Conservation (phyloP, 805 yeast genomes). For the Candida andamanensis region DNA sequence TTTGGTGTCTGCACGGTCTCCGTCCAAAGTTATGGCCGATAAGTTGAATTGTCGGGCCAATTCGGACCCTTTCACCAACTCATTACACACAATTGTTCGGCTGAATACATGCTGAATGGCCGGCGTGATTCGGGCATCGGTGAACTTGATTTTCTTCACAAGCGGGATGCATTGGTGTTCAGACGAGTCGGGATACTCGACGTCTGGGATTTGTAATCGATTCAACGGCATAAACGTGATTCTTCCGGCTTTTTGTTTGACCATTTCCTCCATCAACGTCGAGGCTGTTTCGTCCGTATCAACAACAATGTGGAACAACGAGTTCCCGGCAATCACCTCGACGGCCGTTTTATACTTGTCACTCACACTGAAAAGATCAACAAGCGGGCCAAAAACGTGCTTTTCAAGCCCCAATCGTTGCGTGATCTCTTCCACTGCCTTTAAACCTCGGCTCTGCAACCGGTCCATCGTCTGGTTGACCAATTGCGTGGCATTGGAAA, state of each 20-base stretch:
- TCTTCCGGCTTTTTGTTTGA: conserved; percentile 68
- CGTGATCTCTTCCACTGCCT: conserved; percentile 61
- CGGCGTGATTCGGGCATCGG: conserved; percentile 44
- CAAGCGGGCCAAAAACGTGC: conserved; percentile 74
- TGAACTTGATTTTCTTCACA: conserved; percentile 65
- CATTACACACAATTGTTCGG: conserved; percentile 68
- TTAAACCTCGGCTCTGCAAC: conserved; percentile 61
- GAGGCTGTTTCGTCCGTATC: conserved; percentile 84
- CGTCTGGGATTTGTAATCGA: conserved; percentile 38
- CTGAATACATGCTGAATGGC: conserved; percentile 83
- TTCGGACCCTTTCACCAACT: conserved; percentile 62
- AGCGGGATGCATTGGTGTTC: conserved; percentile 69
- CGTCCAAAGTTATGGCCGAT: conserved; percentile 83
- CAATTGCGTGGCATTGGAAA: conserved; percentile 51
- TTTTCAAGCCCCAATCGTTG: conserved; percentile 50
- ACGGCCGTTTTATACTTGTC: conserved; percentile 81
- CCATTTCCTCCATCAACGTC: conserved; percentile 68
- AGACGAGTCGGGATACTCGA: conserved; percentile 53
- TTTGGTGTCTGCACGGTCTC: conserved; percentile 78
- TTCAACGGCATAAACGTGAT: conserved; percentile 90
- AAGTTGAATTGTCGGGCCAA: conserved; percentile 56
- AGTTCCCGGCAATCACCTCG: conserved; percentile 84
- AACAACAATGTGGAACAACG: conserved; percentile 84
- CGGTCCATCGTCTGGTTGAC: conserved; percentile 75
- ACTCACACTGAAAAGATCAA: conserved; percentile 75